Conservation (phyloP, 2,329 filamentous ascomycete species). For the Aspergillus pseudoglaucus region DNA sequence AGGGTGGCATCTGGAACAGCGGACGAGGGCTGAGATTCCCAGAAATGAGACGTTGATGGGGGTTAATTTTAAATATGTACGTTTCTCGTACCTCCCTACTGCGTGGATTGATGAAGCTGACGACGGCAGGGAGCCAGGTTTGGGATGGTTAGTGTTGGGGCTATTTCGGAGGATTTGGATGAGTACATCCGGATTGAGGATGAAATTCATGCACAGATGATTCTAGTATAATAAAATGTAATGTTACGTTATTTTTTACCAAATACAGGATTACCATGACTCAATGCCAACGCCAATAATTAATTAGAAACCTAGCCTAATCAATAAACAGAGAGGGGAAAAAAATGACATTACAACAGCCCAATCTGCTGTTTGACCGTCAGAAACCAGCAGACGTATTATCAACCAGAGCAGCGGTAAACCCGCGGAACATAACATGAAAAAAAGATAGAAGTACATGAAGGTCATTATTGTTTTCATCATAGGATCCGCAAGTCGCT, state of each 20-base stretch:
- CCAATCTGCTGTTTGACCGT: not conserved
- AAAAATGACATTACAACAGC: not conserved
- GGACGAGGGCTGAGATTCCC: too few relatives aligned
- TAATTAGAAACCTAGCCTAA: not conserved
- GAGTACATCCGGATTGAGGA: not conserved
- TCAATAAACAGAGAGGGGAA: not conserved
- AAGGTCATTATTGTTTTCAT: not conserved
- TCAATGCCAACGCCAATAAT: not conserved
- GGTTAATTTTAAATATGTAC: too few relatives aligned
- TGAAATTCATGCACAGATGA: not conserved
- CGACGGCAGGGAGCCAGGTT: too few relatives aligned
- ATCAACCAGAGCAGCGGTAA: not conserved
- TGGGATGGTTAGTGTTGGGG: not conserved
- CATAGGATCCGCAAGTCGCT: not conserved
- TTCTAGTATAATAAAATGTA: too few relatives aligned
- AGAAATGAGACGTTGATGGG: too few relatives aligned
- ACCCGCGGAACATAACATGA: not conserved
- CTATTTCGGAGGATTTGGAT: not conserved
- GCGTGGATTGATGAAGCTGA: too few relatives aligned
- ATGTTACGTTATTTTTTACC: too few relatives aligned
- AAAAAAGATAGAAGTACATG: not conserved
- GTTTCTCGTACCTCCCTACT: too few relatives aligned
- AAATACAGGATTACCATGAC: not conserved
- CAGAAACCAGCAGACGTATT: not conserved
- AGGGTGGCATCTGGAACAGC: too few relatives aligned